Evolutionary conservation across 495 filamentous ascomycete species (phyloP).

Genomic region (Stereocaulon alpinum): DNA sequence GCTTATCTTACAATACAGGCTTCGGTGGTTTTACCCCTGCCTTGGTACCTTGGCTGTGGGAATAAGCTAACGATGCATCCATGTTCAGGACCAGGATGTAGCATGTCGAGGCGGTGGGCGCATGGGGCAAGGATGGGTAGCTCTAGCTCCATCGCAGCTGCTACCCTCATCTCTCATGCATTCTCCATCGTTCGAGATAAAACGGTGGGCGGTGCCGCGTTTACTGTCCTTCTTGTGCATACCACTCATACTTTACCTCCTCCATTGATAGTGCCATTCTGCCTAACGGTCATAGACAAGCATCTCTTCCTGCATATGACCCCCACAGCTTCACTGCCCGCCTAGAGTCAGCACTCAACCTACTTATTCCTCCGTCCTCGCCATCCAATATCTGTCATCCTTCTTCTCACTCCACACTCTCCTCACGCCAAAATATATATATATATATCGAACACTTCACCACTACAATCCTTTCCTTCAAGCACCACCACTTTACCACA

Average conservation of each 20-base stretch:
- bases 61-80: constrained; percentile 10
- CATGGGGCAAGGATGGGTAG: constrained; percentile 12
- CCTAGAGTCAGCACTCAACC: neutral
- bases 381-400: constrained; percentile 24
- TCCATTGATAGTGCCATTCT: constrained; percentile 1
- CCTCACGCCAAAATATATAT: neutral
- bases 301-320: neutral
- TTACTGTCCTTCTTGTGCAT: neutral
- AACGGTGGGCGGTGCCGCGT: constrained; percentile 18
- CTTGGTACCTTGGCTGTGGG: constrained; percentile 10
- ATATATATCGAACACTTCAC: constrained; percentile 1
- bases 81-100: constrained; percentile 9
- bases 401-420: constrained; percentile 14
- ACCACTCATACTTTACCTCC: neutral
- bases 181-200: neutral
- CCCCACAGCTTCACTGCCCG: constrained; percentile 12
- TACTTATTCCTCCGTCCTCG: constrained; percentile 13
- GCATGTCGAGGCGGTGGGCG: constrained; percentile 17
- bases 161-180: constrained; percentile 10
- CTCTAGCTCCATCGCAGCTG: constrained; percentile 7
- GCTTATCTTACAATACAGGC: constrained; percentile 3
- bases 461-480: neutral
- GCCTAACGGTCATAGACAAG: constrained; percentile 3
- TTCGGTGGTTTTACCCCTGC: constrained; percentile 2
- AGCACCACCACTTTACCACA: neutral